Evolutionary conservation across 768 basidiomycete genomes (phyloP).

Genomic region (Imleria badia): DNA sequence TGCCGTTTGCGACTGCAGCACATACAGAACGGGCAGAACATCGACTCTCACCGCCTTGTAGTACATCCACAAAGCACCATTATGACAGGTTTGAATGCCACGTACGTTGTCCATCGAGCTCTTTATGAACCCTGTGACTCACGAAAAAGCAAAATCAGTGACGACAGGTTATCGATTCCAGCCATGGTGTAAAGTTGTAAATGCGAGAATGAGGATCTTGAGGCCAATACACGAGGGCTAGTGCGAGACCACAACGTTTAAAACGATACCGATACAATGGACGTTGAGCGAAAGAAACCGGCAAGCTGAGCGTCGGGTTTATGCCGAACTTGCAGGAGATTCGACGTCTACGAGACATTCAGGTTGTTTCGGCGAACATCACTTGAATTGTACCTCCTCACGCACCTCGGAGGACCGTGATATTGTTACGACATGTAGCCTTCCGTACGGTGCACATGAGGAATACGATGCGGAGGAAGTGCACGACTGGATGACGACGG

Average conservation of each 20-base stretch:
- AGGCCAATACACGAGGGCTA: slow-evolving; percentile 88
- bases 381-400: not conserved
- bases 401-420: slow-evolving; percentile 21
- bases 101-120: slow-evolving; percentile 76
- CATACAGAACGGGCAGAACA: no score
- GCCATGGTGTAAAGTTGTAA: slow-evolving; percentile 76
- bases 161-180: slow-evolving; percentile 76
- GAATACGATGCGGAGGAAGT: slow-evolving; percentile 22
- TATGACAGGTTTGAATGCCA: no score
- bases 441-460: slow-evolving; percentile 31
- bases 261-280: not conserved
- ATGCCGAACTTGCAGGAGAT: slow-evolving; percentile 42
- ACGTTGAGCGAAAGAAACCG: not conserved
- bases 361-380: not conserved
- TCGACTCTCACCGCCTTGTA: no score
- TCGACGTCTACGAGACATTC: slow-evolving; percentile 40
- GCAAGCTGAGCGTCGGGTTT: slow-evolving; percentile 61
- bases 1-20: no score
- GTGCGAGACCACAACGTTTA: not conserved
- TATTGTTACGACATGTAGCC: slow-evolving; percentile 20
- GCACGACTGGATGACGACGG: slow-evolving; percentile 9
- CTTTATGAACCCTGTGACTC: slow-evolving; percentile 67
- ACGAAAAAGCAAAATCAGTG: slow-evolving; percentile 81
- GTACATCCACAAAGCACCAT: no score
- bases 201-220: slow-evolving; percentile 82